Percentiles rank a stretch among this genome's conserved stretches.
Conservation (phyloP, 257 asterid genomes). For the Plectranthus barbatus region DNA sequence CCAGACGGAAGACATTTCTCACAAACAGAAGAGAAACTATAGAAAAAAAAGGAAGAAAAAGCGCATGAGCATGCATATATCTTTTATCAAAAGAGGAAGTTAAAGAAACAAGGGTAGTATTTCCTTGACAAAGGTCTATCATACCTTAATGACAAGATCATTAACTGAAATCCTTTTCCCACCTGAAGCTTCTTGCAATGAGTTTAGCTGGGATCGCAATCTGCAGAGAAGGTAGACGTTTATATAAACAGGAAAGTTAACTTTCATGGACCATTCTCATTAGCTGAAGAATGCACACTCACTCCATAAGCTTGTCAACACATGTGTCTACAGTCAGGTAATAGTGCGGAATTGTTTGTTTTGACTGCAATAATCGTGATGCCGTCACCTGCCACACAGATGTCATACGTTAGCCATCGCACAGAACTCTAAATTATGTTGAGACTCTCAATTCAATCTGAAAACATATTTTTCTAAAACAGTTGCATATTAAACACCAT, state of each 20-base stretch:
- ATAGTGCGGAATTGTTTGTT: constrained; percentile 96
- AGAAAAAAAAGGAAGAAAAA: not conserved
- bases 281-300: constrained; percentile 28
- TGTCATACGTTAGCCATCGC: constrained; percentile 9
- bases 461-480: not conserved
- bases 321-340: constrained; percentile 92
- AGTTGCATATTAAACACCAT: not conserved
- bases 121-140: not conserved
- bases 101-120: not conserved
- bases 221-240: constrained; percentile 31
- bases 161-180: constrained; percentile 91
- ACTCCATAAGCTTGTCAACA: constrained; percentile 95
- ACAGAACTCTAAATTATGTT: not conserved
- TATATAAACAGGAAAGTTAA: constrained; percentile 6
- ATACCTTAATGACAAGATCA: constrained; percentile 95
- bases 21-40: not conserved
- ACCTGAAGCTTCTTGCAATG: constrained; percentile 89
- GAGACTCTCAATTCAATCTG: not conserved
- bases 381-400: constrained; percentile 70
- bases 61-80: not conserved
- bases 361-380: constrained; percentile 73
- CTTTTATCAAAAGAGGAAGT: not conserved
- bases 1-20: not conserved
- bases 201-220: constrained; percentile 68
- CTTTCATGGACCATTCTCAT: constrained; percentile 3